Conservation (phyloP, 345 rosid genomes). For the Pistacia integerrima region DNA sequence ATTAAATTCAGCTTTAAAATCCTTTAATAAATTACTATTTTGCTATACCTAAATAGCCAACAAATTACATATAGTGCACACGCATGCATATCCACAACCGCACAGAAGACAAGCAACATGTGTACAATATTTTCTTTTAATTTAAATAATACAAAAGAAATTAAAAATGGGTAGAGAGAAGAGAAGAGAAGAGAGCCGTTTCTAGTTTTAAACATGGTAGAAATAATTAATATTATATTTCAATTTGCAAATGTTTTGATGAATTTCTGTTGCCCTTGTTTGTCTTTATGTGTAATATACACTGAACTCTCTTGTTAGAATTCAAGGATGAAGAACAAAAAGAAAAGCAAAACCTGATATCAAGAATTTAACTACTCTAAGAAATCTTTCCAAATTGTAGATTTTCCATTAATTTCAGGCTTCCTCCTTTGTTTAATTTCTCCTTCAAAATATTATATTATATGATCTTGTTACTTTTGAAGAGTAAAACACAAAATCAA, state of each 20-base stretch:
- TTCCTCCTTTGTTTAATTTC: too few species aligned
- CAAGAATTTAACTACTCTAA: too few species aligned
- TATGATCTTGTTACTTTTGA: too few species aligned
- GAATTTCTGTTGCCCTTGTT: neutral
- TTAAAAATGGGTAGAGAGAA: neutral
- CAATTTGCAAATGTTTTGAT: neutral
- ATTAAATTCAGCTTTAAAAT: neutral
- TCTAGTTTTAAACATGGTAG: neutral
- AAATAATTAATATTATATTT: too few species aligned
- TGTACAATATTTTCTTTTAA: neutral
- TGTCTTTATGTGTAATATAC: neutral
- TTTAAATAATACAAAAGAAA: too few species aligned
- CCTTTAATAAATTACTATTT: neutral
- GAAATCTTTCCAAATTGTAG: too few species aligned
- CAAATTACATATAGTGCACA: neutral
- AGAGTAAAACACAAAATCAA: too few species aligned
- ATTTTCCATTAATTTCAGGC: too few species aligned
- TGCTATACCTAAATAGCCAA: too few species aligned
- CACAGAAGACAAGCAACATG: neutral
- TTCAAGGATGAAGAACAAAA: neutral
- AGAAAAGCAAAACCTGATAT: neutral
- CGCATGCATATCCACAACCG: neutral
- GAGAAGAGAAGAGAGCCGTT: neutral
- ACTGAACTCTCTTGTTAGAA: neutral
- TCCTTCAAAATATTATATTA: too few species aligned